Conservation (phyloP, 192 early-diverging fungal species). For the Chytriomyces confervae region DNA sequence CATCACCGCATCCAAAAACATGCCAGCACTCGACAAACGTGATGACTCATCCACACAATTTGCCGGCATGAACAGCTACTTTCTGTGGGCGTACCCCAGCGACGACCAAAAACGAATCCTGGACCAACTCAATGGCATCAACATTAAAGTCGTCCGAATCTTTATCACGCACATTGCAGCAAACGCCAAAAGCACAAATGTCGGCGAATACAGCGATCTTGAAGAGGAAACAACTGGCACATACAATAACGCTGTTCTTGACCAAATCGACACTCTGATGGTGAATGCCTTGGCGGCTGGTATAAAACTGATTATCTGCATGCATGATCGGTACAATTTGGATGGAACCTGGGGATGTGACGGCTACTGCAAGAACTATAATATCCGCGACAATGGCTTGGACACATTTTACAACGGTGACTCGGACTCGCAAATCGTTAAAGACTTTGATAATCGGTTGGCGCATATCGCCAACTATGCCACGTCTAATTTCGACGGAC, state of each 20-base stretch:
- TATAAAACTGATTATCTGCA: conserved; percentile 28
- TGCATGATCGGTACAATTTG: conserved; percentile 35
- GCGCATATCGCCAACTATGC: conserved; percentile 34
- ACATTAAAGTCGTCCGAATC: conserved; percentile 25
- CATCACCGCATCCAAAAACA: neutral
- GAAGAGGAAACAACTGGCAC: conserved; percentile 19
- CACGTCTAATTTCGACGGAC: conserved; percentile 16
- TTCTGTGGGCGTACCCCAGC: neutral
- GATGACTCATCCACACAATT: conserved; percentile 4
- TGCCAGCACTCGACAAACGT: no score
- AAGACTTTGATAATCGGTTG: conserved; percentile 19
- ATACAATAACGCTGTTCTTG: conserved; percentile 30
- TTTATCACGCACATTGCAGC: conserved; percentile 26
- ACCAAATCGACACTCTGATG: conserved; percentile 33
- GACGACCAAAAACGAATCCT: conserved; percentile 27
- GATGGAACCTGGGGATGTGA: conserved; percentile 35
- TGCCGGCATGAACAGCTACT: conserved; percentile 34
- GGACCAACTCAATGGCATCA: neutral
- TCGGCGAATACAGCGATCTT: conserved; percentile 12
- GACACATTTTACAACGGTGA: conserved; percentile 22
- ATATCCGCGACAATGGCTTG: conserved; percentile 3
- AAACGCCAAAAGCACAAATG: conserved; percentile 27
- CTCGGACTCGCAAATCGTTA: neutral
- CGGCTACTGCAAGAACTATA: conserved; percentile 26
- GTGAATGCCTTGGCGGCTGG: neutral